These are phyloP conservation scores for Acer negundo DNA, from an alignment of 345 rosid species.

Conservation along the genomic window DNA sequence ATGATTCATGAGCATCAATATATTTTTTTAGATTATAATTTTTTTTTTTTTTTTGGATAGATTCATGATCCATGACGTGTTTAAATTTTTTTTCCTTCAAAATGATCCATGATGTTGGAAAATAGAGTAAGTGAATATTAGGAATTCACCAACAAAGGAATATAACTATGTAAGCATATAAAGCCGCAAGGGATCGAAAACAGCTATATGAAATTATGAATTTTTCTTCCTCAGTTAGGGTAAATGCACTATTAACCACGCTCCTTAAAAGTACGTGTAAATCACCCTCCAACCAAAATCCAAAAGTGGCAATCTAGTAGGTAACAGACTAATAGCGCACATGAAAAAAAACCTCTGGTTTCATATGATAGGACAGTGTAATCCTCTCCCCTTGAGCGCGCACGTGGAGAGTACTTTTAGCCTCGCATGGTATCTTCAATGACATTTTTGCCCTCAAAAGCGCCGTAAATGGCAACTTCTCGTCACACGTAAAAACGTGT, in stretches of 20 bases:
- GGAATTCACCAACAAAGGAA: not conserved
- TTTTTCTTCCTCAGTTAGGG: constrained; percentile 6
- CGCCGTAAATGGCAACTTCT: not conserved
- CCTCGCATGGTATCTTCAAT: not conserved
- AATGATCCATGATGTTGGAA: not conserved
- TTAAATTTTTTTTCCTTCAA: too few species aligned
- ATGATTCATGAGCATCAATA: not conserved
- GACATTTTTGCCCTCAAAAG: constrained; percentile 2
- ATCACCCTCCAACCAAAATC: not conserved
- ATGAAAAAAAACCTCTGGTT: not conserved
- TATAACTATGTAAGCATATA: too few species aligned
- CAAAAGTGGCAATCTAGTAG: not conserved
- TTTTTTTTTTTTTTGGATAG: not conserved
- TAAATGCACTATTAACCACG: not conserved
- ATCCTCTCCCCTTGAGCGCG: constrained; percentile 4
- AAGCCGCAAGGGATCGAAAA: not conserved
- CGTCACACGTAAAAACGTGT: not conserved
- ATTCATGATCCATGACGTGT: constrained; percentile 7
- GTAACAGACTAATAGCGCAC: not conserved
- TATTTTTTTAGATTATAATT: not conserved
- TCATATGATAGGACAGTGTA: not conserved
- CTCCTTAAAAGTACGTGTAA: not conserved
- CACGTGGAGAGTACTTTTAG: constrained; percentile 17
- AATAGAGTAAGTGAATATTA: not conserved
- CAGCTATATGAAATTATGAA: not conserved